These are phyloP conservation scores for Coemansia sp. DNA, from an alignment of 192 early-diverging fungal species.

Conservation along the genomic window DNA sequence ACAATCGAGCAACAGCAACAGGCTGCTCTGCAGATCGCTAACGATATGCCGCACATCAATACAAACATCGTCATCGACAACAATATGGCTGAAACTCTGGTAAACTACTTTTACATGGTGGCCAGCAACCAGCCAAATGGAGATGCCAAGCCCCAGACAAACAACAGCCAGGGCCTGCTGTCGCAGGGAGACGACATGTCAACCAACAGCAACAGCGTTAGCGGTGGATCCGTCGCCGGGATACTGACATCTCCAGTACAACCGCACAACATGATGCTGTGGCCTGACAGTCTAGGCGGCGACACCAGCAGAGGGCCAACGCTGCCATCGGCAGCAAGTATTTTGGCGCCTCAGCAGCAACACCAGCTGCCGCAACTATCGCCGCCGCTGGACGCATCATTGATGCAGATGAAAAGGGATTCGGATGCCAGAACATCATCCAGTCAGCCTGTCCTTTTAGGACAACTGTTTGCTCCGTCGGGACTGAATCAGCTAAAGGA, in stretches of 20 bases:
- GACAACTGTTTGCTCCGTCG: constrained; percentile 23
- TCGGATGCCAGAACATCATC: background rate
- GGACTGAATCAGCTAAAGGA: constrained; percentile 28
- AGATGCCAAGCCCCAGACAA: background rate
- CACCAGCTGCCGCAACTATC: background rate
- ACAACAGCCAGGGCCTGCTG: constrained; percentile 1
- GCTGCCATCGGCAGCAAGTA: constrained; percentile 5
- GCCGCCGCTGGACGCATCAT: background rate
- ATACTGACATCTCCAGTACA: constrained; percentile 11
- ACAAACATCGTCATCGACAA: constrained; percentile 54
- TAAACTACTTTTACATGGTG: constrained; percentile 54
- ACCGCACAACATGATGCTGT: background rate
- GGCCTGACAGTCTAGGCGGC: background rate
- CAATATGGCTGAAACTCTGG: constrained; percentile 55
- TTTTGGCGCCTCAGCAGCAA: background rate
- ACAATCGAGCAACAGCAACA: background rate
- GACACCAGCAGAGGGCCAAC: background rate
- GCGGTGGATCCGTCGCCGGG: background rate
- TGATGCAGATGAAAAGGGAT: constrained; percentile 7
- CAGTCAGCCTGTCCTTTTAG: constrained; percentile 13
- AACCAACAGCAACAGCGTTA: constrained; percentile 7
- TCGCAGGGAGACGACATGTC: constrained; percentile 13
- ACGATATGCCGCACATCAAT: constrained; percentile 29
- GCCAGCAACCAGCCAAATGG: constrained; percentile 37
- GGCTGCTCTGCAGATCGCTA: constrained; percentile 10